Evolutionary conservation across 306 rosid species (phyloP).

Genomic region (Albizia julibrissin): DNA sequence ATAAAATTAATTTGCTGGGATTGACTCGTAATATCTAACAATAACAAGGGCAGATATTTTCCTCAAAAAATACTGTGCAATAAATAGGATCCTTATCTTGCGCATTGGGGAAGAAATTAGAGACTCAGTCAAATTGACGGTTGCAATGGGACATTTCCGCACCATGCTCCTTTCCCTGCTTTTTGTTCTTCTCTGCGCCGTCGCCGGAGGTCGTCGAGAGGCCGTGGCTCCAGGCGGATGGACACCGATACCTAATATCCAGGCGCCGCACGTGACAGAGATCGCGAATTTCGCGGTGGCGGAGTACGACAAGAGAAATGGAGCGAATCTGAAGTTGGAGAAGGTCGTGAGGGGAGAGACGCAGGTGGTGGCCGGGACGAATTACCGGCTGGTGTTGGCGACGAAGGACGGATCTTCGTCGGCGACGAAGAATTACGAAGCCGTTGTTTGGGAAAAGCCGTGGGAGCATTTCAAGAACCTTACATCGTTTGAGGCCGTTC

Average conservation of each 20-base stretch:
- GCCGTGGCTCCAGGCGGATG: constrained; percentile 29
- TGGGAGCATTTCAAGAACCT: constrained; percentile 37
- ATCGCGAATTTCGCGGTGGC: constrained; percentile 56
- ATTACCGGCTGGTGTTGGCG: constrained; percentile 45
- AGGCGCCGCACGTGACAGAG: constrained; percentile 47
- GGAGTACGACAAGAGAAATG: constrained; percentile 44
- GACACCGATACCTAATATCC: constrained; percentile 43
- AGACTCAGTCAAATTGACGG: neutral
- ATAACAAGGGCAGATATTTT: neutral
- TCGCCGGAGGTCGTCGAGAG: neutral
- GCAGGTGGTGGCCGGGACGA: constrained; percentile 56
- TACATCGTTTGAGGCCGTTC: constrained; percentile 42
- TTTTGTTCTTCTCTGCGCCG: constrained; percentile 21
- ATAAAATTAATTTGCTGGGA: neutral
- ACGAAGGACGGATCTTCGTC: constrained; percentile 15
- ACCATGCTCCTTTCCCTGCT: constrained; percentile 8
- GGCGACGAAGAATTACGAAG: constrained; percentile 22
- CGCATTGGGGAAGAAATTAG: neutral
- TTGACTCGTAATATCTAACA: constrained; percentile 17
- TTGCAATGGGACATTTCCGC: constrained; percentile 32
- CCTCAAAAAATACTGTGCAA: neutral
- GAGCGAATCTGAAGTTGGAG: constrained; percentile 31
- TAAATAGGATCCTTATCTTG: neutral
- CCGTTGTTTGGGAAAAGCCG: constrained; percentile 33
- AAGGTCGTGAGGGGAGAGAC: constrained; percentile 43